Evolutionary conservation across 805 yeast genomes (phyloP).

Genomic region (Metschnikowia reukaufii): DNA sequence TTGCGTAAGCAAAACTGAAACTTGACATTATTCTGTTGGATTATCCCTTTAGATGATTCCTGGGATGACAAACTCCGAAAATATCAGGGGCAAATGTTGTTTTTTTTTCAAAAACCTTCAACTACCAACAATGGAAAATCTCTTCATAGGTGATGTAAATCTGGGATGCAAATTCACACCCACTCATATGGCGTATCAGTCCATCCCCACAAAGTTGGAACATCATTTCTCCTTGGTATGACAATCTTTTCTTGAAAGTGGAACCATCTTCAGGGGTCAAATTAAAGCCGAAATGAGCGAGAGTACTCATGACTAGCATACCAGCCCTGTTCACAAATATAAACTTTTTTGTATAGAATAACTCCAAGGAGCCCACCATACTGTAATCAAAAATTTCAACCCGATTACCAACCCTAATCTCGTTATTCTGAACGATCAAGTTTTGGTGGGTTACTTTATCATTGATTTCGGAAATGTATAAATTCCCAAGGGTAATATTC

Average conservation of each 20-base stretch:
- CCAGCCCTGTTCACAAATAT: not conserved
- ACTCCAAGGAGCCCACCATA: not conserved
- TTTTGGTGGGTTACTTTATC: not conserved
- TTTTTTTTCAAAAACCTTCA: no score
- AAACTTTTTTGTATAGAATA: not conserved
- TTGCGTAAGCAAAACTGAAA: no score
- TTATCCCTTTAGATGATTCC: no score
- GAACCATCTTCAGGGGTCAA: not conserved
- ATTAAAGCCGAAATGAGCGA: not conserved
- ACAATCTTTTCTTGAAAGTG: not conserved
- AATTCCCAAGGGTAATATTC: not conserved
- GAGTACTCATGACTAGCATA: not conserved
- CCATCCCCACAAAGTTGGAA: slow-evolving; percentile 4
- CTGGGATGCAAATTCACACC: not conserved
- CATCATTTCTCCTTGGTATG: not conserved
- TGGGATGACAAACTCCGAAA: no score
- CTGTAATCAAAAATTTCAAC: not conserved
- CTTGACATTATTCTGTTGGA: no score
- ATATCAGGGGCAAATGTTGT: no score
- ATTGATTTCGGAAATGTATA: not conserved
- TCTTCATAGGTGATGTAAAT: not conserved
- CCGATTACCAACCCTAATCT: not conserved
- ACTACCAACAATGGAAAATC: not conserved
- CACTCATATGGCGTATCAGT: not conserved
- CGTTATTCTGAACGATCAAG: not conserved